These are phyloP conservation scores for Penicillium nucicola DNA, from an alignment of 495 filamentous ascomycete species.

Conservation along the genomic window DNA sequence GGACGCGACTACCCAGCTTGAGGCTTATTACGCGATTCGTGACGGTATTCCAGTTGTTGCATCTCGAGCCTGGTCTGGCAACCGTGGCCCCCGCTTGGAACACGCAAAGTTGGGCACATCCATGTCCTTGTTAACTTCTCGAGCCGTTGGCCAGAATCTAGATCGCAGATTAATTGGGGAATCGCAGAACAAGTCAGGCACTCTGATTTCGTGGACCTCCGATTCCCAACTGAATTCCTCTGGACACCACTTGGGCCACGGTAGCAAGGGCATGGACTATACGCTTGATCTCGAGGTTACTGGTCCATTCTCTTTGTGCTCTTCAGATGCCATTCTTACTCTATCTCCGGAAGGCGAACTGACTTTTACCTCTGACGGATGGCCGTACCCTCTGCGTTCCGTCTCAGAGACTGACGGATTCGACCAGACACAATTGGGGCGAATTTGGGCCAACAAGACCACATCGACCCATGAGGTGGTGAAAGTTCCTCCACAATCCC, in stretches of 20 bases:
- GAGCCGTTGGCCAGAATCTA: conserved; percentile 48
- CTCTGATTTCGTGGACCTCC: conserved; percentile 8
- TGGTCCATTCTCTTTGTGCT: conserved; percentile 42
- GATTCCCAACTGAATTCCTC: not conserved
- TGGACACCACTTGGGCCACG: conserved; percentile 24
- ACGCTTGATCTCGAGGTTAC: conserved; percentile 35
- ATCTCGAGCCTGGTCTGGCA: conserved; percentile 44
- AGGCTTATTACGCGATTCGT: conserved; percentile 52
- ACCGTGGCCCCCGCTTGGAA: conserved; percentile 31
- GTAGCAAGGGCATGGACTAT: conserved; percentile 54
- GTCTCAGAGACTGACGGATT: conserved; percentile 26
- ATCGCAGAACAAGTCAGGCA: not conserved
- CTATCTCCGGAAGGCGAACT: conserved; percentile 31
- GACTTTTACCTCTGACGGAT: conserved; percentile 45
- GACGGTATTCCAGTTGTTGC: conserved; percentile 49
- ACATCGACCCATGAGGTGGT: conserved; percentile 28
- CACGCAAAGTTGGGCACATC: conserved; percentile 19
- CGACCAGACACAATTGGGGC: conserved; percentile 19
- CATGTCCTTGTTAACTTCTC: conserved; percentile 34
- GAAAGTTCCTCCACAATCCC: conserved; percentile 4
- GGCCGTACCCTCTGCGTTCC: conserved; percentile 48
- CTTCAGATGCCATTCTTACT: conserved; percentile 30
- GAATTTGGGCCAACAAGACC: conserved; percentile 32
- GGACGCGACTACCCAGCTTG: conserved; percentile 53
- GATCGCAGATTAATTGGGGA: conserved; percentile 31